Base-by-base conservation (phyloP, 2,329 filamentous ascomycete genomes). In the Talaromyces piceae region DNA sequence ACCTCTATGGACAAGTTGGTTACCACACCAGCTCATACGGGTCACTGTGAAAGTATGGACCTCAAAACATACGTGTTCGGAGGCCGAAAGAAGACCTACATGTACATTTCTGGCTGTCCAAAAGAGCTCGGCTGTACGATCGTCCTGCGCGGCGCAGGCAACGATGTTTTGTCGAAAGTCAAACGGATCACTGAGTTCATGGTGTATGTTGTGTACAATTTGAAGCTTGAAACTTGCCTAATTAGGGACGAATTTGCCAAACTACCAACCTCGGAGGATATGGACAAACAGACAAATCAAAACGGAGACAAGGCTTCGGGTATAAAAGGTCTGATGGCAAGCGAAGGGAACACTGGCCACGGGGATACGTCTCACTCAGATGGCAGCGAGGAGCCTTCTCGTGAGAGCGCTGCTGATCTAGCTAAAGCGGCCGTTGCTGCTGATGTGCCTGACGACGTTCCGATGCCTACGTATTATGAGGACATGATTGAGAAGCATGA, bases 141-240 rank as follows among this genome's bases (percentile, higher is more conserved):
- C 59, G 88, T 90, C 11, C 75, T 98, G 20, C 84, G 93, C 43
- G 93, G 93, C 1, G 88, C 86, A 3, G 83, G 86, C 53, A 84
- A 83, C 26, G 73, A 80, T 45, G 76, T 83, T 0, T 77, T 98
- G 16, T 76, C 82, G 1, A 87, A 84, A 59, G 83, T 98, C 67
- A 98, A 98, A 70, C 81, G 83, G 48, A 93, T 98, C 58, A 93
- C 91, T 9, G 93, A 98, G 65, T 97, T 98, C 64, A 96, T 98
- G 91, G 87, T 94, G 31, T 98, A 97, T 60, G 94, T 98, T 18
- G 91, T 97, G 11, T 98, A 98, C 70, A 98, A 96, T 61, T 77
- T 98, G 49, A 95, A 95, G 64, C 78, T 98, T 12, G 93, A 98
- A 70, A 95, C 93, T 1, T 95, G 88, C 59, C 75, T 98, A 43